A percentile compares a stretch with the other conserved stretches of the same genome.
phyloP scores from a whole-genome alignment of 2,329 filamentous ascomycete species.

The Trichoderma pleuroti region DNA sequence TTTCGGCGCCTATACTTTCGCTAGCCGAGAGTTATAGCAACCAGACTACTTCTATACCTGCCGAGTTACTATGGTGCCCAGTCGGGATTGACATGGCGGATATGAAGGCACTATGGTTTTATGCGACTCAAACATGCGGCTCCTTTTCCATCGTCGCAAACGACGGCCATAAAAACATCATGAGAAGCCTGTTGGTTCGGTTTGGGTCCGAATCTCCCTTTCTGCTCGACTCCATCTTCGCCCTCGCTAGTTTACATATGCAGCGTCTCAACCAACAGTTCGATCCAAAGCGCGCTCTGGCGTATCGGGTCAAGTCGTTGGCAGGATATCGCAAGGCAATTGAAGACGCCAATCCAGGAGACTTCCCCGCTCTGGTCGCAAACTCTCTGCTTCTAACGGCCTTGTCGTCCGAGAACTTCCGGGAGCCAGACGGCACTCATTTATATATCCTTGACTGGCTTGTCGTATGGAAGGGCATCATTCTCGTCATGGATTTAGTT shows the following conservation, averaged over 20 bases:
- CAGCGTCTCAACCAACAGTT: constrained; percentile 39
- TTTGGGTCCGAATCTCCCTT: constrained; percentile 52
- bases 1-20: background rate
- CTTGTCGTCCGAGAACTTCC: constrained; percentile 49
- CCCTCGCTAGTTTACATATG: constrained; percentile 49
- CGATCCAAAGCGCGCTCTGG: constrained; percentile 37
- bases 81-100: constrained; percentile 38
- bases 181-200: constrained; percentile 46
- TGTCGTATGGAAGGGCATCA: constrained; percentile 51
- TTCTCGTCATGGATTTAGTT: constrained; percentile 43
- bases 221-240: constrained; percentile 54
- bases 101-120: constrained; percentile 56
- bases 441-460: constrained; percentile 56
- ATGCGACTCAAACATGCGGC: constrained; percentile 43
- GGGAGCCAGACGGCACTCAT: constrained; percentile 42
- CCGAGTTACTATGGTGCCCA: constrained; percentile 32
- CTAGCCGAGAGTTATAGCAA: background rate
- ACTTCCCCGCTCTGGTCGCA: constrained; percentile 49
- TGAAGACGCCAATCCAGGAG: constrained; percentile 41
- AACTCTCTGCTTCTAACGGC: constrained; percentile 51
- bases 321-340: constrained; percentile 52
- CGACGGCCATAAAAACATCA: constrained; percentile 37
- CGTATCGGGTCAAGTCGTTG: constrained; percentile 49
- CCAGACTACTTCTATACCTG: constrained; percentile 18
- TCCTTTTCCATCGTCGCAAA: constrained; percentile 44